Evolutionary conservation across 2,329 filamentous ascomycete species (phyloP).

Genomic region (Daldinia sp.): DNA sequence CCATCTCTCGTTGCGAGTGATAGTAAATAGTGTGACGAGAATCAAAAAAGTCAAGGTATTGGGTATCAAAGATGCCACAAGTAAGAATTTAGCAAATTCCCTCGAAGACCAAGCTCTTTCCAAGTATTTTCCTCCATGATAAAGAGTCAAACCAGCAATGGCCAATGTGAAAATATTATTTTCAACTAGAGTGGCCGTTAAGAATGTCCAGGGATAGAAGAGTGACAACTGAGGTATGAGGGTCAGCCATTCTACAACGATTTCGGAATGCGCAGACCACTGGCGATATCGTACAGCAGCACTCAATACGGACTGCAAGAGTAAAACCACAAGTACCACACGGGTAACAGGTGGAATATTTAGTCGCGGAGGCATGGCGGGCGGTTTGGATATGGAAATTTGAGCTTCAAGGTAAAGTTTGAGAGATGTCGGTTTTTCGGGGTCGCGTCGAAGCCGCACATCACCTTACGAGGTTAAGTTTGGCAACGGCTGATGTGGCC

Average conservation of each 20-base stretch:
- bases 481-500: constrained; percentile 22
- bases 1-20: constrained; percentile 72
- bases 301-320: constrained; percentile 83
- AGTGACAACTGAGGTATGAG: constrained; percentile 85
- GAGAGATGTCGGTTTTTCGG: constrained; percentile 31
- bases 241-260: constrained; percentile 85
- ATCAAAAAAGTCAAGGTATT: constrained; percentile 78
- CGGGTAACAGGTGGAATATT: constrained; percentile 94
- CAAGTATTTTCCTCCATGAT: constrained; percentile 92
- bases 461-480: constrained; percentile 25
- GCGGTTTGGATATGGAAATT: constrained; percentile 22
- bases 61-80: constrained; percentile 79
- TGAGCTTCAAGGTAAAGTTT: constrained; percentile 27
- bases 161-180: constrained; percentile 88
- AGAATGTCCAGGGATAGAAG: constrained; percentile 91
- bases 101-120: constrained; percentile 94
- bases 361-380: constrained; percentile 78
- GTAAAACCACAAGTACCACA: constrained; percentile 75
- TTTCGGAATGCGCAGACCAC: constrained; percentile 68
- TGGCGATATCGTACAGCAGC: constrained; percentile 77
- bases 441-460: constrained; percentile 34
- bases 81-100: constrained; percentile 90
- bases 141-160: constrained; percentile 80
- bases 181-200: constrained; percentile 88
- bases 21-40: constrained; percentile 75